A percentile compares a stretch with the other conserved stretches of the same genome.
phyloP scores from a whole-genome alignment of 306 rosid genomes.

The Cicer pinnatifidum region DNA sequence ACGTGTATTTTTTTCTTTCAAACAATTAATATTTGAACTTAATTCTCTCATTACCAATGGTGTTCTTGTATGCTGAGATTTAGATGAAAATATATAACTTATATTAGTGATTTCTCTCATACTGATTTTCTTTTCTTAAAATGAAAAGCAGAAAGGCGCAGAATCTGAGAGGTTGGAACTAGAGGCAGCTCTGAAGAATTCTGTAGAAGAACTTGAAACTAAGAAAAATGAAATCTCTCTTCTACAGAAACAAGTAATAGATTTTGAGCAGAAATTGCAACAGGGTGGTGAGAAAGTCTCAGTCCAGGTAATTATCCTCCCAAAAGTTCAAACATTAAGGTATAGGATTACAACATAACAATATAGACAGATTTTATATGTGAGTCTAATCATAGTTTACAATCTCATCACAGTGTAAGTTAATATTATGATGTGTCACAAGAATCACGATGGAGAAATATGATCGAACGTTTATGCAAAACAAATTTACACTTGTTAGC shows the following conservation, averaged over 20 bases:
- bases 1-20: too few species aligned
- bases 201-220: constrained; percentile 72
- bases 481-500: not conserved
- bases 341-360: not conserved
- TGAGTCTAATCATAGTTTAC: not conserved
- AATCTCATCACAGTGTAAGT: not conserved
- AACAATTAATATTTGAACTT: not conserved
- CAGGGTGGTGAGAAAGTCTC: constrained; percentile 52
- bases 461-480: not conserved
- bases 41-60: not conserved
- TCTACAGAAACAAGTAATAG: constrained; percentile 69
- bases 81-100: constrained; percentile 5
- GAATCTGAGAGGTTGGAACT: constrained; percentile 61
- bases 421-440: too few species aligned
- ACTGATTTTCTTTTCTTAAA: constrained; percentile 26
- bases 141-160: constrained; percentile 63
- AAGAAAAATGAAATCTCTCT: constrained; percentile 65
- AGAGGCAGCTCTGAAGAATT: constrained; percentile 62
- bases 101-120: not conserved
- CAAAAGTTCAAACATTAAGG: constrained; percentile 23
- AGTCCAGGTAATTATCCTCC: constrained; percentile 60
- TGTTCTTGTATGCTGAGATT: constrained; percentile 18
- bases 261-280: constrained; percentile 75
- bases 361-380: not conserved
- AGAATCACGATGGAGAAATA: too few species aligned